Evolutionary conservation across 805 yeast species (phyloP).

Genomic region (Lachancea cidri): DNA sequence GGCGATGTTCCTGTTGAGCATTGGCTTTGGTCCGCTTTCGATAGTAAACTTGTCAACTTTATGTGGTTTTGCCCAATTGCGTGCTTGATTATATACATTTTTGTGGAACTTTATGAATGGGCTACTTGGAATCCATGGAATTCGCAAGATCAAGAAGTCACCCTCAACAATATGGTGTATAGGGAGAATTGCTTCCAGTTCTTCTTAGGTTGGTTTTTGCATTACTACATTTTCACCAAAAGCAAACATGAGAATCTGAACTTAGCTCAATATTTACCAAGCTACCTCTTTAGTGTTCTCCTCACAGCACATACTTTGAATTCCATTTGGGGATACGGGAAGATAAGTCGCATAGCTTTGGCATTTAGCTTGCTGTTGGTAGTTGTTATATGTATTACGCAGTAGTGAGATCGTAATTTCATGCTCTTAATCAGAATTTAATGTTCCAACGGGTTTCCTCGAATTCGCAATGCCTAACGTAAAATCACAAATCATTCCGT

Average conservation of each 20-base stretch:
- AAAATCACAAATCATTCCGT: slow-evolving; percentile 53
- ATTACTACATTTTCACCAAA: slow-evolving; percentile 20
- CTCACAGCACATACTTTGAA: slow-evolving; percentile 11
- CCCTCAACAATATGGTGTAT: slow-evolving; percentile 6
- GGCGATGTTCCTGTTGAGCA: slow-evolving; percentile 8
- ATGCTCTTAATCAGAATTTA: too few species aligned
- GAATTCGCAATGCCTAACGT: slow-evolving; percentile 36
- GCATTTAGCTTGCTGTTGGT: neutral
- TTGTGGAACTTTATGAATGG: slow-evolving; percentile 3
- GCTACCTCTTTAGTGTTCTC: slow-evolving; percentile 14
- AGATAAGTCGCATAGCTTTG: neutral
- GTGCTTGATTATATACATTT: slow-evolving; percentile 9
- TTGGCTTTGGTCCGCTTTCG: slow-evolving; percentile 19
- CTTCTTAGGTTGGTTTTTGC: slow-evolving; percentile 27
- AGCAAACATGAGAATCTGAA: slow-evolving; percentile 17
- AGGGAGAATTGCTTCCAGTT: slow-evolving; percentile 18
- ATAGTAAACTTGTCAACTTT: slow-evolving; percentile 6
- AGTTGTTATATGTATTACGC: neutral
- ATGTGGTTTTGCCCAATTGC: slow-evolving; percentile 19
- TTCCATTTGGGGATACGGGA: slow-evolving; percentile 5
- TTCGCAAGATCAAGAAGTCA: neutral
- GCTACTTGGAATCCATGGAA: slow-evolving; percentile 20
- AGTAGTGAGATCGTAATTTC: neutral
- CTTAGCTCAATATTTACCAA: slow-evolving; percentile 20
- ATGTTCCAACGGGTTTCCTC: slow-evolving; percentile 14